Evolutionary conservation across 345 rosid species (phyloP), one percentile per base, ranked within the genome.

Genomic region (Nephelium lappaceum): DNA sequence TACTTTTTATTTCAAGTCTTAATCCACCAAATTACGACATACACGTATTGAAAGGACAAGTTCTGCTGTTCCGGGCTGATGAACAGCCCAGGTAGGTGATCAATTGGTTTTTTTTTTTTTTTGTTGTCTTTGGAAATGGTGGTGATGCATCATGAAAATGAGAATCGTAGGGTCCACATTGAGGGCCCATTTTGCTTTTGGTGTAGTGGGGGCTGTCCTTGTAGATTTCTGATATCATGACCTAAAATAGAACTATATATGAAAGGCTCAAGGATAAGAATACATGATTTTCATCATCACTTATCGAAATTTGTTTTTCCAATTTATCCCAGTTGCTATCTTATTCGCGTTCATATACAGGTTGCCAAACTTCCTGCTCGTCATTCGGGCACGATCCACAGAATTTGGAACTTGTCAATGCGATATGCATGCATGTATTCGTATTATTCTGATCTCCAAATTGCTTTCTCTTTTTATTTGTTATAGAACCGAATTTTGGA

Each of bases 261-360:
- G 69, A 63, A 31, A 65, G 71, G 71, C 31, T 31, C 3, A 24
- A 14, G 23, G 45, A 4, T 31, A 31, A 25, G 6, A n/a, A 2
- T 31, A n/a, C 71, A 36, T 75, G 64, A 41, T 51, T 75, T 47
- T 75, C 78, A 75, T 21, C 58, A 6, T 41, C 69, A 45, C 41
- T 43, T 57, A 27, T 10, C 21, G 43, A 19, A 72, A 27, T 27
- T 8, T 31, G 3, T 31, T 31, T 31, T 31, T 36, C 31, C 58
- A 24, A 43, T 24, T 16, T 6, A 31, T 31, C 36, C 36, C 36
- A 31, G 36, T 31, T 31, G 2, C 36, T 31, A 31, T 31, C 3
- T 31, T 60, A 5, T 53, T 11, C 63, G 16, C 5, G 12, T 43
- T 60, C 3, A 31, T 14, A 63, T 74, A 43, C n/a, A 24, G 25